Conservation (phyloP, 1,139 yeast genomes). For the Blastobotrys malaysiensis region DNA sequence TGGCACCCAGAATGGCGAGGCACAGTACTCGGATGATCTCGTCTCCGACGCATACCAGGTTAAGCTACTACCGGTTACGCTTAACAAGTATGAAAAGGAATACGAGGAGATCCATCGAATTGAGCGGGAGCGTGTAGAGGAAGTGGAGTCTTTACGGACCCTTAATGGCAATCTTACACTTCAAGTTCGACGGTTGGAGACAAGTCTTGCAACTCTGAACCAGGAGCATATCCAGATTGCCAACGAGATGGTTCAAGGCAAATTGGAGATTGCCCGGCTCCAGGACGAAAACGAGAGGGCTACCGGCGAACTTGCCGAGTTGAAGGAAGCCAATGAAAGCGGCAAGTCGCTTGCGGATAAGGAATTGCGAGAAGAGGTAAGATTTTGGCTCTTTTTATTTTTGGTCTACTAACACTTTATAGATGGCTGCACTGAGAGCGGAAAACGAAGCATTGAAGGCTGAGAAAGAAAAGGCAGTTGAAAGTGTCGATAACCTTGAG, state of each 20-base stretch:
- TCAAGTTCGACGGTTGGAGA: slow-evolving; percentile 70
- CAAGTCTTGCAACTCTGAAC: slow-evolving; percentile 60
- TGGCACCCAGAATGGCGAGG: slow-evolving; percentile 16
- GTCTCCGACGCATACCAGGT: slow-evolving; percentile 76
- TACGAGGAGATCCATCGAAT: slow-evolving; percentile 64
- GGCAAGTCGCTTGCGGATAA: slow-evolving; percentile 16
- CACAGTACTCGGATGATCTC: slow-evolving; percentile 56
- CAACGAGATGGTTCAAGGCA: slow-evolving; percentile 63
- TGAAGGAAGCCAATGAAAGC: slow-evolving; percentile 35
- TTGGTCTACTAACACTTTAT: not conserved
- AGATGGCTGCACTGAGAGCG: slow-evolving; percentile 50
- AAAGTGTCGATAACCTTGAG: slow-evolving; percentile 32
- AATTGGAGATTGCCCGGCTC: slow-evolving; percentile 59
- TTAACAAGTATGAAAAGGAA: slow-evolving; percentile 66
- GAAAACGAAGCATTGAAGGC: slow-evolving; percentile 38
- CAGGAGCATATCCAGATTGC: slow-evolving; percentile 76
- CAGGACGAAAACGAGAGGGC: slow-evolving; percentile 59
- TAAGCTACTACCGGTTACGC: slow-evolving; percentile 62
- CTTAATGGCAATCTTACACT: slow-evolving; percentile 69
- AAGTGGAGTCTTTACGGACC: slow-evolving; percentile 58
- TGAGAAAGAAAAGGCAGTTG: slow-evolving; percentile 31
- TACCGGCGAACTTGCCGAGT: slow-evolving; percentile 46
- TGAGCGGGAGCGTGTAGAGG: slow-evolving; percentile 64
- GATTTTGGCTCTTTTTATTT: not conserved
- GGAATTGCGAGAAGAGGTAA: slow-evolving; percentile 16